Base-by-base conservation (phyloP, 1,139 yeast genomes). In the Nakaseomyces uthaithaninus region DNA sequence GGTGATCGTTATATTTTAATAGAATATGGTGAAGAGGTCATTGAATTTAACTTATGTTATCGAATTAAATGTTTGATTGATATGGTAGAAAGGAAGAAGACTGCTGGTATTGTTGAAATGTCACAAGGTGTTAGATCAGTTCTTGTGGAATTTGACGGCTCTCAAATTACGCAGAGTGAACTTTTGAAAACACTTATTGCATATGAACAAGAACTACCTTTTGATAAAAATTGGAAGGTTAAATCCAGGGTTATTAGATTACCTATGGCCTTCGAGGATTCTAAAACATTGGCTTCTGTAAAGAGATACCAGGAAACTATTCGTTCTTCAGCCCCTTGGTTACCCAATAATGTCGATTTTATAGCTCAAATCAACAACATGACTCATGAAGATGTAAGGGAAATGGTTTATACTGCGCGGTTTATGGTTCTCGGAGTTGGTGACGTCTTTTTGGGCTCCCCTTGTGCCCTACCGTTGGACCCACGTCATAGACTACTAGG, bases 61-160 rank as follows among this genome's bases (percentile, higher is more conserved):
- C 74, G 96, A 55, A 84, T 91, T 43, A 84, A 85, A 63, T 77
- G 81, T 55, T 72, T 91, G 57, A 82, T 83, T 42, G 82, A 80
- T 51, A 71, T 77, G 70, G 93, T 86, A 33, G 67, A 69, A 35
- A 69, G 69, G 25, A 74, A 80, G 50, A 67, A 75, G 49, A 80
- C 91, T 27, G 62, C 65, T 42, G 97, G 96, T 42, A 80, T 91
- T 44, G 77, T 84, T 45, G 97, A 91, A 63, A 85, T 91, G 95
- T 86, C 95, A 0, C 93, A 86, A 52, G 97, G 97, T 65, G 97
- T 91, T 27, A 74, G 97, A 58, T 89, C 97, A 6, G 95, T 89
- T 18, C 71, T 89, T 60, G 75, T 91, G 57, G 95, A 89, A 62
- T 91, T 67, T 59, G 77, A 84, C 57, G 81, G 81, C 37, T 56